These are phyloP conservation scores for Hericium alpestre DNA, from an alignment of 768 basidiomycete genomes.

Conservation along the genomic window DNA sequence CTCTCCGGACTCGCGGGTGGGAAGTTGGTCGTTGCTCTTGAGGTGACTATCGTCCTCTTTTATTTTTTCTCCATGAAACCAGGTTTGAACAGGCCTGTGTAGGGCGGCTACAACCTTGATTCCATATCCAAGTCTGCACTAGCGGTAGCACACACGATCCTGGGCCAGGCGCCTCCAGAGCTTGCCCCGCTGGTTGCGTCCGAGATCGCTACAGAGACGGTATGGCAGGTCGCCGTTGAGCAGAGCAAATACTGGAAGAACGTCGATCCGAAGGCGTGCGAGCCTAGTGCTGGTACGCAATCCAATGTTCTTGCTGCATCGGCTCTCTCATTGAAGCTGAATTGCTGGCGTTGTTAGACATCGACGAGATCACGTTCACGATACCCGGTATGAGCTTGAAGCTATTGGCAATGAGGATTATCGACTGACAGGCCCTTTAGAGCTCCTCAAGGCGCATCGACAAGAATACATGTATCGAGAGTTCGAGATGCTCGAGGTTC, in stretches of 20 bases:
- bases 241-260: conserved; percentile 90
- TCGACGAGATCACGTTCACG: conserved; percentile 52
- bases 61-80: background rate
- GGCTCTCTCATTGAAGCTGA: background rate
- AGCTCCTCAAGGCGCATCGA: conserved; percentile 85
- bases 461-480: conserved; percentile 69
- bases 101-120: conserved; percentile 94
- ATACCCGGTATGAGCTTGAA: conserved; percentile 44
- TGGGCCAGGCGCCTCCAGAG: conserved; percentile 78
- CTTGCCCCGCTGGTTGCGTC: conserved; percentile 64
- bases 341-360: conserved; percentile 28
- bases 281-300: conserved; percentile 63
- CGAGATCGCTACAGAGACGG: conserved; percentile 77
- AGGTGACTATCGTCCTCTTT: conserved; percentile 41
- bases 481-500: conserved; percentile 73
- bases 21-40: conserved; percentile 83
- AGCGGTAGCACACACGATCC: conserved; percentile 78
- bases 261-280: conserved; percentile 71
- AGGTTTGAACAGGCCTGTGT: conserved; percentile 1
- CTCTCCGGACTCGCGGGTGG: conserved; percentile 80
- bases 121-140: conserved; percentile 81
- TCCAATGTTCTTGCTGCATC: background rate
- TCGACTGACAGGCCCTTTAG: conserved; percentile 23
- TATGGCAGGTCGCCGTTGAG: conserved; percentile 77
- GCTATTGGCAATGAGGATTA: conserved; percentile 1